Evolutionary conservation across 2,329 filamentous ascomycete genomes (phyloP).

Genomic region (Erysiphe pulchra): DNA sequence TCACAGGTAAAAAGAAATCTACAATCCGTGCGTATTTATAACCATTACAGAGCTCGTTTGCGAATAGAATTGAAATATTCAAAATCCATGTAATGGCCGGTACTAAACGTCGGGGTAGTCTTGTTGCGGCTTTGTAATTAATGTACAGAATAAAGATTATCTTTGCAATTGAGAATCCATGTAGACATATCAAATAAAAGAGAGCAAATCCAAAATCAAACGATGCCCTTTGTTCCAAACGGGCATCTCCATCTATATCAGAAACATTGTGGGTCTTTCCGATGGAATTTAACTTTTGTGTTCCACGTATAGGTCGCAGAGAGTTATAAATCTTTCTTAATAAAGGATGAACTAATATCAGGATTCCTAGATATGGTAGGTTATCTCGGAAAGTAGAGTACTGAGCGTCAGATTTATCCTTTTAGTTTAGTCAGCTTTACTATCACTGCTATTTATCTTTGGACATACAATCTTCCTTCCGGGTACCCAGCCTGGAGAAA

Average conservation of each 20-base stretch:
- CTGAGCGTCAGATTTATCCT: constrained; percentile 78
- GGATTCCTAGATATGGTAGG: constrained; percentile 49
- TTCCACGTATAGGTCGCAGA: constrained; percentile 6
- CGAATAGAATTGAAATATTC: constrained; percentile 64
- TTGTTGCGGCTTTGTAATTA: constrained; percentile 60
- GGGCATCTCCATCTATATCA: constrained; percentile 21
- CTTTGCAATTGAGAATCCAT: constrained; percentile 70
- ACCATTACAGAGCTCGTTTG: constrained; percentile 62
- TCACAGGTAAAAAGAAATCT: constrained; percentile 18
- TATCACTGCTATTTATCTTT: not conserved
- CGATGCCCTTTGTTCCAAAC: constrained; percentile 41
- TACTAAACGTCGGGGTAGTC: constrained; percentile 41
- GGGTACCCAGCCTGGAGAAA: constrained; percentile 72
- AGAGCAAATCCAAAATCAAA: constrained; percentile 70
- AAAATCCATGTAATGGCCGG: constrained; percentile 69
- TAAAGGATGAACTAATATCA: constrained; percentile 57
- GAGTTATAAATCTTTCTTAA: constrained; percentile 46
- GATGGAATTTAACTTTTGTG: constrained; percentile 7
- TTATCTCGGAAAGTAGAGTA: constrained; percentile 70
- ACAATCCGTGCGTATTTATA: constrained; percentile 47
- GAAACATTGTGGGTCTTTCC: constrained; percentile 16
- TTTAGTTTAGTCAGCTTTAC: constrained; percentile 2
- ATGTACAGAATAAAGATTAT: constrained; percentile 52
- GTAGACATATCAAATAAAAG: constrained; percentile 51
- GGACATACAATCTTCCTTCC: constrained; percentile 58